phyloP scores from a whole-genome alignment of 768 basidiomycete species.

The Clitopilus passeckerianus region DNA sequence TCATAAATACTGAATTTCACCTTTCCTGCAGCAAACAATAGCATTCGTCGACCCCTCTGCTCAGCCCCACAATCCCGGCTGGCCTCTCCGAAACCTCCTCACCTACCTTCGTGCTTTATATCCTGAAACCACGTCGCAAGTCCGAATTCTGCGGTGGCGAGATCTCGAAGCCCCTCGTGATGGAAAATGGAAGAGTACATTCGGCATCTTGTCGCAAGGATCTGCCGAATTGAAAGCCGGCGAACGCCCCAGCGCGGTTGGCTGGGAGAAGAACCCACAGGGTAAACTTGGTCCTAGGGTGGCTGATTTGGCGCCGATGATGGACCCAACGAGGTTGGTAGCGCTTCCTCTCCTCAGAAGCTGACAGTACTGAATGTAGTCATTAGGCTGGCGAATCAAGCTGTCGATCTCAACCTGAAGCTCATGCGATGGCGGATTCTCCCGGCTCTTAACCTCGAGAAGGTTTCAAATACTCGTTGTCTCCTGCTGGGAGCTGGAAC shows the following conservation, averaged over 20 bases:
- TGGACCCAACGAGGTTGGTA: slow-evolving; percentile 79
- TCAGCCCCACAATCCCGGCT: slow-evolving; percentile 67
- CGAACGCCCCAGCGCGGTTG: slow-evolving; percentile 62
- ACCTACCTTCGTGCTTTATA: slow-evolving; percentile 68
- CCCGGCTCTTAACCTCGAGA: slow-evolving; percentile 84
- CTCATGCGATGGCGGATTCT: slow-evolving; percentile 98
- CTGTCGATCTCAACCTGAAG: slow-evolving; percentile 96
- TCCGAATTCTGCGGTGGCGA: slow-evolving; percentile 77
- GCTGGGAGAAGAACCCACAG: slow-evolving; percentile 92
- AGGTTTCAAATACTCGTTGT: slow-evolving; percentile 74
- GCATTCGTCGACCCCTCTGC: slow-evolving; percentile 87
- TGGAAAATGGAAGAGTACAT: slow-evolving; percentile 56
- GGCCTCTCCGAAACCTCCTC: slow-evolving; percentile 92
- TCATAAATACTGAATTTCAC: background rate
- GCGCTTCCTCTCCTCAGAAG: background rate
- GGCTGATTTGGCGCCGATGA: slow-evolving; percentile 92
- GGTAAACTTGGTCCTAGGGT: slow-evolving; percentile 85
- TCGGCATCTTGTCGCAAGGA: slow-evolving; percentile 44
- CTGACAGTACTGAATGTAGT: background rate
- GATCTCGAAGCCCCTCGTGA: slow-evolving; percentile 46
- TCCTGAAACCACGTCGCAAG: slow-evolving; percentile 35
- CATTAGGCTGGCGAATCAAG: slow-evolving; percentile 84
- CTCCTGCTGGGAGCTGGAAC: slow-evolving; percentile 94
- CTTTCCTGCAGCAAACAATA: slow-evolving; percentile 35
- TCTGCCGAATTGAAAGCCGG: slow-evolving; percentile 9